phyloP scores from a whole-genome alignment of 495 filamentous ascomycete genomes.

The Durotheca rogersii region DNA sequence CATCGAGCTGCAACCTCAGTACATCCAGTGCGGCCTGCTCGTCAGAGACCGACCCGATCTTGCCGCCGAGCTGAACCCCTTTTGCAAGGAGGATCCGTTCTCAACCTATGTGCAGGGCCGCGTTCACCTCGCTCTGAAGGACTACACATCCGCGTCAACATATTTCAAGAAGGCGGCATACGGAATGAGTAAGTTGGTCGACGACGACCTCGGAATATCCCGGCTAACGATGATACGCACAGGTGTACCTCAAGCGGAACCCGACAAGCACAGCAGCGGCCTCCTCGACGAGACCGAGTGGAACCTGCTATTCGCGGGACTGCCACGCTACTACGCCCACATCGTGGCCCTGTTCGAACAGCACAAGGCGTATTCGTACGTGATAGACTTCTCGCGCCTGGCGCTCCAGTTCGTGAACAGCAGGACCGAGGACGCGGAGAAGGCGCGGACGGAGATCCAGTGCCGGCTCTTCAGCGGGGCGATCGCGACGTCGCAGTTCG shows the following conservation, averaged over 20 bases:
- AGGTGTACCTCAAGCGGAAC: constrained; percentile 31
- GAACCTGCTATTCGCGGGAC: constrained; percentile 70
- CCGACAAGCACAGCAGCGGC: constrained; percentile 51
- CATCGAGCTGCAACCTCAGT: constrained; percentile 49
- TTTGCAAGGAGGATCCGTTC: constrained; percentile 65
- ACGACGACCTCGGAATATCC: neutral
- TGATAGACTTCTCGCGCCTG: constrained; percentile 79
- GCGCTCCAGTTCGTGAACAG: constrained; percentile 63
- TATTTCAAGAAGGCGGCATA: constrained; percentile 83
- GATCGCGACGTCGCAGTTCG: constrained; percentile 71
- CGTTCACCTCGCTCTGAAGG: constrained; percentile 68
- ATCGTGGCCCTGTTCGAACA: constrained; percentile 79
- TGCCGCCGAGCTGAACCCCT: constrained; percentile 72
- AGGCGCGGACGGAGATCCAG: constrained; percentile 65
- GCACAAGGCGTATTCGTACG: constrained; percentile 70
- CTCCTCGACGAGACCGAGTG: constrained; percentile 72
- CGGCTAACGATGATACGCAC: constrained; percentile 18
- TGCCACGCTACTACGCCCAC: constrained; percentile 84
- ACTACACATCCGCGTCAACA: constrained; percentile 68
- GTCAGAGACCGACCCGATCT: constrained; percentile 68
- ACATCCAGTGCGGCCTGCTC: constrained; percentile 70
- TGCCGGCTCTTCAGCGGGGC: constrained; percentile 80
- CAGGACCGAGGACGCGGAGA: constrained; percentile 43
- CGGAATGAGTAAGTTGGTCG: constrained; percentile 67
- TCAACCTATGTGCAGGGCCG: constrained; percentile 85